phyloP scores from a whole-genome alignment of 768 basidiomycete genomes.

The Kwoniella botswanensis region DNA sequence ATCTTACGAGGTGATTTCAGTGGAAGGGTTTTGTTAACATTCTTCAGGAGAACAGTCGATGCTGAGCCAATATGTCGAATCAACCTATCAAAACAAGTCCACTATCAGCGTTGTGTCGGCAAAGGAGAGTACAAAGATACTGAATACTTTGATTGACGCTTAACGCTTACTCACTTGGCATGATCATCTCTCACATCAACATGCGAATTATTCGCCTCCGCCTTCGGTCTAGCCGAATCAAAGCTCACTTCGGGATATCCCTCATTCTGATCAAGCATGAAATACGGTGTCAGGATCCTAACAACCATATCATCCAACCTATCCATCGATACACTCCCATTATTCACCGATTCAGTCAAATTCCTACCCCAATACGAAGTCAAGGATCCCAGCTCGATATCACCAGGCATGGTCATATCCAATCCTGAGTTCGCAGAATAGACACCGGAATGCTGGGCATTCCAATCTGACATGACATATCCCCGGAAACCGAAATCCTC shows the following conservation, averaged over 20 bases:
- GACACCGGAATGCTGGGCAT: conserved; percentile 51
- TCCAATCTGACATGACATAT: conserved; percentile 56
- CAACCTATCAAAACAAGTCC: conserved; percentile 48
- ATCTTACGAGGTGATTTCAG: conserved; percentile 63
- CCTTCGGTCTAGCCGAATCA: conserved; percentile 60
- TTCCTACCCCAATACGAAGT: conserved; percentile 69
- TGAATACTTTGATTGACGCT: no score
- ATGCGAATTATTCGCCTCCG: conserved; percentile 53
- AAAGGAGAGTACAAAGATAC: neutral
- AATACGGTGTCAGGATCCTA: conserved; percentile 67
- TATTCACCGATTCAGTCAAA: conserved; percentile 70
- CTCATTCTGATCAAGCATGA: conserved; percentile 55
- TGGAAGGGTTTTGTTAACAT: conserved; percentile 66
- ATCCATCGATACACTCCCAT: conserved; percentile 69
- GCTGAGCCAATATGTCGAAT: conserved; percentile 76
- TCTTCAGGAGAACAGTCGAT: conserved; percentile 78
- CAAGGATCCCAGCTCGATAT: conserved; percentile 48
- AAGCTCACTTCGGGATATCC: conserved; percentile 74
- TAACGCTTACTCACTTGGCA: conserved; percentile 54
- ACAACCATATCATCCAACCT: conserved; percentile 69
- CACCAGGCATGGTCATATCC: conserved; percentile 60
- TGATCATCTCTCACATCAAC: conserved; percentile 72
- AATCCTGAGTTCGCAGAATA: conserved; percentile 44
- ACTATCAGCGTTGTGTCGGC: neutral
- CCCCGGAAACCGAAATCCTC: conserved; percentile 59